Evolutionary conservation across 495 filamentous ascomycete genomes (phyloP).

Genomic region (Hypomontagnella submonticulosa): DNA sequence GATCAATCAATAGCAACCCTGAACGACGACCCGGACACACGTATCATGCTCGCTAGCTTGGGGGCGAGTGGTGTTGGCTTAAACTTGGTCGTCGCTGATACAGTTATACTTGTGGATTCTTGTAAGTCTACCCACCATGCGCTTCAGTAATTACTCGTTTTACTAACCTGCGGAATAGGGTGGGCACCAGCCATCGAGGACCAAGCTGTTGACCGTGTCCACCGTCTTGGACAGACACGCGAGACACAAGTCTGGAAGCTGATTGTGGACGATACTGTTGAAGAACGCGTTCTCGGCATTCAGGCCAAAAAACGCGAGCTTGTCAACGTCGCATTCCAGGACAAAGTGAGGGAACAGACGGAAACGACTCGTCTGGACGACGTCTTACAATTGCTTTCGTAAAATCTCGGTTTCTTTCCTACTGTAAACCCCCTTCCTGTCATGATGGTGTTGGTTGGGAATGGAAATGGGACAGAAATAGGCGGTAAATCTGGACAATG

Average conservation of each 20-base stretch:
- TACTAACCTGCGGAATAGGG: constrained; percentile 56
- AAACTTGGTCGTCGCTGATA: constrained; percentile 89
- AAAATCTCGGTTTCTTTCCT: background rate
- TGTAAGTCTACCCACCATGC: constrained; percentile 54
- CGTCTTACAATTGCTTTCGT: constrained; percentile 53
- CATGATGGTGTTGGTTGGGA: background rate
- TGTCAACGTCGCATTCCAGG: constrained; percentile 79
- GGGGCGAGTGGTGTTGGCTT: constrained; percentile 87
- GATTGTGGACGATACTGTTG: constrained; percentile 85
- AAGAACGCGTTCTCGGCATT: constrained; percentile 84
- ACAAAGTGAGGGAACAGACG: constrained; percentile 60
- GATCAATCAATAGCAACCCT: constrained; percentile 76
- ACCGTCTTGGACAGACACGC: constrained; percentile 84
- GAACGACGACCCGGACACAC: constrained; percentile 73
- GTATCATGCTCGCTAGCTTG: constrained; percentile 84
- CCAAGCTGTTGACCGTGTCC: constrained; percentile 91
- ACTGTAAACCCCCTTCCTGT: background rate
- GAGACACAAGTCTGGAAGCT: constrained; percentile 83
- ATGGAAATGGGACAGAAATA: constrained; percentile 7
- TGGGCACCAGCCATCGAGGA: constrained; percentile 96
- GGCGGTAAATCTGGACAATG: background rate
- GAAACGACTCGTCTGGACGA: constrained; percentile 58
- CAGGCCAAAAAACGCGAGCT: constrained; percentile 84
- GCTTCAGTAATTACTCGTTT: background rate
- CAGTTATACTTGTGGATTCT: constrained; percentile 83